These are phyloP conservation scores for Phalaenopsis aphrodite DNA, from an alignment of 106 monocot genomes.

Conservation along the genomic window DNA sequence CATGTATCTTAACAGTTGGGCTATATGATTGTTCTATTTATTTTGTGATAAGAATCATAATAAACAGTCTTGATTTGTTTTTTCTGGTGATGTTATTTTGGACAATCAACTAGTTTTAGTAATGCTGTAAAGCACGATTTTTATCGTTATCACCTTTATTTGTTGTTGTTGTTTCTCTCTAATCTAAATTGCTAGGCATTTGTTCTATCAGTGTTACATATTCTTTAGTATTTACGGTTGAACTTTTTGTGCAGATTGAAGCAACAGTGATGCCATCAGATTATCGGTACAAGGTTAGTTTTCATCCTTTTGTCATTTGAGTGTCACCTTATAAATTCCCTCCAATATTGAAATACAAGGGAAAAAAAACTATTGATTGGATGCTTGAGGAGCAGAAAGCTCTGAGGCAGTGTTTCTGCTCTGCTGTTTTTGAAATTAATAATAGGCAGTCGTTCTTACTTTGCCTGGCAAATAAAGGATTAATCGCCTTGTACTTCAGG, in stretches of 20 bases:
- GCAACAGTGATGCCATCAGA: conserved; percentile 3
- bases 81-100: background rate
- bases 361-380: too few species aligned
- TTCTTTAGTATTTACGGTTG: background rate
- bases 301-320: background rate
- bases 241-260: conserved; percentile 2
- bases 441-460: background rate
- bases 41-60: background rate
- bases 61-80: background rate
- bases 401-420: too few species aligned
- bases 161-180: background rate
- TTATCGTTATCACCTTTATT: background rate
- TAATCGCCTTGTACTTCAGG: too few species aligned
- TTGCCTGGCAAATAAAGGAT: background rate
- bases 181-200: background rate
- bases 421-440: background rate
- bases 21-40: background rate
- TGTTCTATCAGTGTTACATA: background rate
- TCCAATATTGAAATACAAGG: too few species aligned
- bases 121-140: background rate
- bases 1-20: too few species aligned
- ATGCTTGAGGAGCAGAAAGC: too few species aligned
- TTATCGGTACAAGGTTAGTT: background rate
- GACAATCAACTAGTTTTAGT: background rate
- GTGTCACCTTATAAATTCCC: too few species aligned